phyloP scores from a whole-genome alignment of 176 grass and related monocot species.

The Raddia guianensis region DNA sequence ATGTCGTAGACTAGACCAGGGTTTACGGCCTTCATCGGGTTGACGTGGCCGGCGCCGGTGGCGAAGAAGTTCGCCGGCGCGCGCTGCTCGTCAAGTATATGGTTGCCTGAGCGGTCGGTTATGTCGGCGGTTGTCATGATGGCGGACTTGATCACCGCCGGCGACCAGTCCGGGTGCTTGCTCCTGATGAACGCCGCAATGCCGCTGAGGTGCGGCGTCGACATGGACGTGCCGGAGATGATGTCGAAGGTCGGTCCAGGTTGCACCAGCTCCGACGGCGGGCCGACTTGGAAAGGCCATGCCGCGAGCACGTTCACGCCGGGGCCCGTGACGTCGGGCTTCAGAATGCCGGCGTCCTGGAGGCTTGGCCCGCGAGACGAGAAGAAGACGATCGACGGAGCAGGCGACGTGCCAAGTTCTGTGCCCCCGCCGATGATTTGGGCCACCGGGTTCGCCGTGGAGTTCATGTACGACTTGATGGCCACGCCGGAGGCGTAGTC shows the following conservation, averaged over 20 bases:
- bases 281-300: constrained; percentile 50
- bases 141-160: constrained; percentile 60
- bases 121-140: constrained; percentile 71
- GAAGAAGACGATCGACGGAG: constrained; percentile 51
- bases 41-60: constrained; percentile 54
- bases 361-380: constrained; percentile 56
- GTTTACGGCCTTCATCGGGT: constrained; percentile 46
- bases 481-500: constrained; percentile 15
- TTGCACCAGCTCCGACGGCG: neutral
- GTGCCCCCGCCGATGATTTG: constrained; percentile 44
- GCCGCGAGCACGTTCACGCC: constrained; percentile 60
- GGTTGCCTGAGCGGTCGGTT: constrained; percentile 30
- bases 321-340: constrained; percentile 58
- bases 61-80: constrained; percentile 40
- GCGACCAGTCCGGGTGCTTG: constrained; percentile 53
- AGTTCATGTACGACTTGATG: constrained; percentile 40
- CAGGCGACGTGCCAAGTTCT: constrained; percentile 40
- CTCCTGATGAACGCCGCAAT: constrained; percentile 57
- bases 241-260: constrained; percentile 35
- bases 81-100: constrained; percentile 41
- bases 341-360: constrained; percentile 39
- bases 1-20: constrained; percentile 54
- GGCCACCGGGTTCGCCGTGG: constrained; percentile 4
- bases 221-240: constrained; percentile 73
- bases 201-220: constrained; percentile 65